Evolutionary conservation across 148 eudicot species (phyloP), one percentile per base, ranked within the genome.

Genomic region (Camellia granthamiana): DNA sequence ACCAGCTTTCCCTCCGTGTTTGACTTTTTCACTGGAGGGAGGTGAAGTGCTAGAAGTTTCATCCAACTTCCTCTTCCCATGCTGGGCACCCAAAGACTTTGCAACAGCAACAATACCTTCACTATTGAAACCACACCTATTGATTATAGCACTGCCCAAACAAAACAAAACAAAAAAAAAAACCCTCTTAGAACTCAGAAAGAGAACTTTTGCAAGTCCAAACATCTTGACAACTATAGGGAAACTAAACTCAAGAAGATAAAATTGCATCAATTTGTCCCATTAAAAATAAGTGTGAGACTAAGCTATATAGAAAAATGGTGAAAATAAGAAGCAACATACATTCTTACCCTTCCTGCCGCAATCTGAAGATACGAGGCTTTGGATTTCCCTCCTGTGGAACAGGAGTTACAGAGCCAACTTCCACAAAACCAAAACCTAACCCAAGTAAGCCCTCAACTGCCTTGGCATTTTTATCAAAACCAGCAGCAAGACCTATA

Each of bases 381-480:
- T 96, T 96, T 71, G 97, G 93, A 85, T 94, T 96, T 41, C 99
- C 99, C 80, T 92, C 98, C 78, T 96, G 99, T 51, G 99, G 99
- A 59, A 90, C 86, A 72, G 99, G 99, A 81, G 98, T 96, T 58
- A 96, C 98, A 49, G 99, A 96, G 42, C 99, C 99, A 83, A 94
- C 98, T 85, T 96, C 99, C 52, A 94, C 92, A 79, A 96, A 96
- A 77, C 99, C 99, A 87, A 92, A 96, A 61, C 99, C 99, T 56
- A 96, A 79, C 47, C 97, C 99, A 84, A 96, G 97, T 69, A 96
- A 87, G 51, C 99, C 99, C 78, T 96, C 99, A 85, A 96, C 95
- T 86, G 99, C 99, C 89, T 96, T 98, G 0, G 99, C 98, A 89
- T 96, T 96, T 89, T 96, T 96, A 87, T 96, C 99, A 85, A 96